phyloP scores from a whole-genome alignment of 371 early-diverging fungal genomes.

The Lichtheimia ornata region DNA sequence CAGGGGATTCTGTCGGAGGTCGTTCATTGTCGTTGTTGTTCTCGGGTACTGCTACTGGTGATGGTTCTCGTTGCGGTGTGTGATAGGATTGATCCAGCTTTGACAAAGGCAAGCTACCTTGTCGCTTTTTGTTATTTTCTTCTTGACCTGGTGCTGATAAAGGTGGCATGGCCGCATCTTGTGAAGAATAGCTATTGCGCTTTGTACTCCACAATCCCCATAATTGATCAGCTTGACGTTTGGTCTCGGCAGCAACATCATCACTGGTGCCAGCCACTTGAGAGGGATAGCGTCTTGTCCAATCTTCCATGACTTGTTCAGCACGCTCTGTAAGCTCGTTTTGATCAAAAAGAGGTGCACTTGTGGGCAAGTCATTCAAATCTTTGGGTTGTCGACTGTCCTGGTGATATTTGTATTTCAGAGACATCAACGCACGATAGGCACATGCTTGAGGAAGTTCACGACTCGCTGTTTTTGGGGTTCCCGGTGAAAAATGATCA shows the following conservation, averaged over 20 bases:
- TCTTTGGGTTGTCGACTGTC: constrained; percentile 5
- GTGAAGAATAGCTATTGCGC: neutral
- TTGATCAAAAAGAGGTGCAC: constrained; percentile 10
- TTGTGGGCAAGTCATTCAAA: constrained; percentile 5
- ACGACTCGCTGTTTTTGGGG: constrained; percentile 1
- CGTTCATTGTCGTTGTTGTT: no score
- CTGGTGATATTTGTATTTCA: constrained; percentile 5
- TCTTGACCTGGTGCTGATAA: neutral
- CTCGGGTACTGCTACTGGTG: neutral
- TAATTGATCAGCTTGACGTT: constrained; percentile 2
- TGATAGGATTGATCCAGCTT: neutral
- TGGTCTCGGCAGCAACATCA: neutral
- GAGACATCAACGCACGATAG: constrained; percentile 4
- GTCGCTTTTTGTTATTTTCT: neutral
- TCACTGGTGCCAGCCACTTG: neutral
- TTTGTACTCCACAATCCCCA: constrained; percentile 3
- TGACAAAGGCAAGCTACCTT: neutral
- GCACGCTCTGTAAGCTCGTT: constrained; percentile 1
- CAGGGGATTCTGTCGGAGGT: no score
- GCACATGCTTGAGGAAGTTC: constrained; percentile 12
- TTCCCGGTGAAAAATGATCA: constrained; percentile 2
- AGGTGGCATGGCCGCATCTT: neutral
- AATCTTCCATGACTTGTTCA: constrained; percentile 3
- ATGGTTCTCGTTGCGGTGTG: neutral
- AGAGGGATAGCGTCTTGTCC: constrained; percentile 4